phyloP scores from a whole-genome alignment of 345 rosid species.

The Camelina neglecta region DNA sequence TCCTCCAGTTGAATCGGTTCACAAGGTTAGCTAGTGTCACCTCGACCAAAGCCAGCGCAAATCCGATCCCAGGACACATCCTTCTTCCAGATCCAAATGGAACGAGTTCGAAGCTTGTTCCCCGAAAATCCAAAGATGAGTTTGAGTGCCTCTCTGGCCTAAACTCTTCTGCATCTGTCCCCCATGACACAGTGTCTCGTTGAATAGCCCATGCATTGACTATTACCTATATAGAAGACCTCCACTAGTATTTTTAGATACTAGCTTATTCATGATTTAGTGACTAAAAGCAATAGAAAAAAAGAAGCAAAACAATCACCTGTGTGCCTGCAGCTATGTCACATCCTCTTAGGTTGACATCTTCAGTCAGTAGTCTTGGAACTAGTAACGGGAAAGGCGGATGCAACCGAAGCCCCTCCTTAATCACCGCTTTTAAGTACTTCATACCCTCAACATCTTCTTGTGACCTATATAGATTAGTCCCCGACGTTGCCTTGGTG shows the following conservation, averaged over 20 bases:
- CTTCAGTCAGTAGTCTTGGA: background rate
- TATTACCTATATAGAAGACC: slow-evolving; percentile 11
- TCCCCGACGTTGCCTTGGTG: background rate
- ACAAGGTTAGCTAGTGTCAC: background rate
- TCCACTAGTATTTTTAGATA: background rate
- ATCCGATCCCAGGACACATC: background rate
- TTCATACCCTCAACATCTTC: slow-evolving; percentile 32
- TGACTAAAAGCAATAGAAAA: background rate
- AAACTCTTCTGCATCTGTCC: slow-evolving; percentile 50
- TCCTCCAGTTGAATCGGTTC: background rate
- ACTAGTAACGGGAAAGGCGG: slow-evolving; percentile 43
- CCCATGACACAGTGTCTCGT: slow-evolving; percentile 45
- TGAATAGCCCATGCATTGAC: slow-evolving; percentile 44
- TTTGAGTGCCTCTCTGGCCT: slow-evolving; percentile 45
- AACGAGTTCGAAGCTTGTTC: background rate
- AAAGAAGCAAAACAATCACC: background rate
- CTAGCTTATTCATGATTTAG: background rate
- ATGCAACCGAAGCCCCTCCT: slow-evolving; percentile 42
- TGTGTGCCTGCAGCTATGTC: background rate
- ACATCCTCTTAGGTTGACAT: background rate
- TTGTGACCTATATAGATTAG: slow-evolving; percentile 1
- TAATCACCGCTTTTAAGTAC: slow-evolving; percentile 43
- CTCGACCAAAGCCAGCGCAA: background rate
- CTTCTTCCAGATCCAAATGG: slow-evolving; percentile 4
- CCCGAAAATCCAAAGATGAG: background rate